Evolutionary conservation across 306 rosid genomes (phyloP), one percentile per base, ranked within the genome.

Genomic region (Vigna nakashimae): DNA sequence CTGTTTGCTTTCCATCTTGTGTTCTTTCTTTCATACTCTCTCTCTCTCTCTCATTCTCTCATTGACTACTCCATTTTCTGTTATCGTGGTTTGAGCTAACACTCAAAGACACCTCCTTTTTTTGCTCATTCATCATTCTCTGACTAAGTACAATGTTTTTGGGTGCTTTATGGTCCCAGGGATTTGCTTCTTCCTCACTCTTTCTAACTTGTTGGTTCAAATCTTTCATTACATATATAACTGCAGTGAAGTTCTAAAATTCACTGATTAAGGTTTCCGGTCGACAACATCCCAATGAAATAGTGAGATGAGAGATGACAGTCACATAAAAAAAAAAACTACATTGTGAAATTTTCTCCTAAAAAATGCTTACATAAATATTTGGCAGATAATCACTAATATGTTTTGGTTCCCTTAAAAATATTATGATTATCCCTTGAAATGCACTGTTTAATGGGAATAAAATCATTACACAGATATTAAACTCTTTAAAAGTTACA

Each of bases 111-210:
- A 40, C 18, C 68, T 71, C 32, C 75, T 57, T 75, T 49, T 34
- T 52, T 43, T 30, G 53, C 24, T 46, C 50, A n/a, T 58, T 80
- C 26, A 34, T 77, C 40, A 8, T 18, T 76, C 71, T 13, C 46
- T 68, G 58, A 40, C 67, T 34, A 24, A 72, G 78, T 76, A 81
- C 69, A 74, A 50, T 76, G 69, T 64, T 34, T 20, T 52, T 60
- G 20, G 59, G 38, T 62, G n/a, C 67, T 82, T 80, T 16, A 82
- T 79, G 68, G 63, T 22, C 80, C 80, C 75, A 81, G 32, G 15
- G 56, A 43, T 72, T 82, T 52, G 72, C 76, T 40, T 36, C 18
- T 65, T 62, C 83, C 73, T 83, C 86, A 52, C 69, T 76, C 28
- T n/a, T 42, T 9, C 57, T 53, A 22, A 16, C 6, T 74, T 6